Percentiles rank a stretch among this genome's conserved stretches.
Conservation (phyloP, 352 stramenopile genomes). For the Globisporangium alternatum region DNA sequence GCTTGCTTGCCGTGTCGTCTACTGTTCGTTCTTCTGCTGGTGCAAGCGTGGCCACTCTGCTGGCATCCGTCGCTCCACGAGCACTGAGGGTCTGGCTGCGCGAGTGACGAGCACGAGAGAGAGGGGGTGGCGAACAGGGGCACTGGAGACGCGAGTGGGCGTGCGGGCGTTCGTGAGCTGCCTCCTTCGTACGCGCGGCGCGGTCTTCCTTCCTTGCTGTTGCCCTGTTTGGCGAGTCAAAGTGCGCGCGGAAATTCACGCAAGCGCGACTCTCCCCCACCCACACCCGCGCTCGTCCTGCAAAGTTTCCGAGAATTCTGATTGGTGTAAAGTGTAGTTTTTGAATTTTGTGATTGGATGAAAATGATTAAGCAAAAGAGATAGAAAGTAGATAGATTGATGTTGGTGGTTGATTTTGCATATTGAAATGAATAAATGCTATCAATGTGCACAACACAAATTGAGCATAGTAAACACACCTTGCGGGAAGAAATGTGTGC, state of each 20-base stretch:
- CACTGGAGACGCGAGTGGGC: not conserved
- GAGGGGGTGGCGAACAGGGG: not conserved
- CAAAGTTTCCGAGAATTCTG: not conserved
- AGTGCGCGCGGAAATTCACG: slow-evolving; percentile 12
- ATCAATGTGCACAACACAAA: not conserved
- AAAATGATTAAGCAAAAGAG: not conserved
- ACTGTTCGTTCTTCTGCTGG: not conserved
- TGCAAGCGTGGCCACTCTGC: slow-evolving; percentile 2
- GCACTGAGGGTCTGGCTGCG: not conserved
- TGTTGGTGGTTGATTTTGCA: not conserved
- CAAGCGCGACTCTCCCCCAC: slow-evolving; percentile 12
- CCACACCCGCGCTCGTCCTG: not conserved
- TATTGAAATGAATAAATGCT: not conserved
- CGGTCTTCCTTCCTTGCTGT: not conserved
- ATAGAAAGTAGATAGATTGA: not conserved
- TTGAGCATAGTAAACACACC: not conserved
- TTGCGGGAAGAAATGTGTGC: not conserved
- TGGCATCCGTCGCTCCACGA: not conserved
- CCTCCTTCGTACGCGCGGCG: not conserved
- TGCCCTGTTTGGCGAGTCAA: slow-evolving; percentile 16
- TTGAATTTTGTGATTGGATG: slow-evolving; percentile 23
- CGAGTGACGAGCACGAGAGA: not conserved
- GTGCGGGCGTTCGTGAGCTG: not conserved
- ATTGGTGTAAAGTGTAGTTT: slow-evolving; percentile 28
- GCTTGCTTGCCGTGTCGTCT: not conserved